phyloP scores from a whole-genome alignment of 495 filamentous ascomycete genomes.

The Penicillium cataractarum region DNA sequence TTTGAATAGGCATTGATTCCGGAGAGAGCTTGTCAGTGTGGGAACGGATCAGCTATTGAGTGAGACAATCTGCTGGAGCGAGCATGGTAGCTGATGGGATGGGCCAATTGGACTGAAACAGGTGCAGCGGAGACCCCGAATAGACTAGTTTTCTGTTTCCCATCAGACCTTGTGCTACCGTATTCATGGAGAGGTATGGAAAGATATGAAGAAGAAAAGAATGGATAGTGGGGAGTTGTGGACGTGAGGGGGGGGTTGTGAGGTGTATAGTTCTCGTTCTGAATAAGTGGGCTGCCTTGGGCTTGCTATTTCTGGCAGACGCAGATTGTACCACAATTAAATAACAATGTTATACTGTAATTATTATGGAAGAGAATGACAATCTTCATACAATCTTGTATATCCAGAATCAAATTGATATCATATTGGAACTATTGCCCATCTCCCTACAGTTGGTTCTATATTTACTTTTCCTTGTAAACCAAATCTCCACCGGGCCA shows the following conservation, averaged over 20 bases:
- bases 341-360: background rate
- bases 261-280: background rate
- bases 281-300: background rate
- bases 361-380: background rate
- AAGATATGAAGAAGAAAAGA: background rate
- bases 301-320: background rate
- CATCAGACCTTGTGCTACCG: background rate
- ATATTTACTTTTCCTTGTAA: background rate
- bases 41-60: slow-evolving; percentile 15
- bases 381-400: background rate
- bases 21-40: background rate
- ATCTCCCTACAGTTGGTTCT: background rate
- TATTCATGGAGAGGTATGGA: background rate
- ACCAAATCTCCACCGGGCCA: slow-evolving; percentile 27
- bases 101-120: slow-evolving; percentile 13
- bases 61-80: slow-evolving; percentile 20
- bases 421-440: background rate
- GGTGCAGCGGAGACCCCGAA: background rate
- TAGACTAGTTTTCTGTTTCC: background rate
- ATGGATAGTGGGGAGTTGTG: background rate
- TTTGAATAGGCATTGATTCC: background rate
- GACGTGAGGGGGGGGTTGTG: background rate
- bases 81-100: background rate
- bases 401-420: background rate
- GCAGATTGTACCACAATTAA: background rate